A percentile compares a stretch with the other conserved stretches of the same genome.
These are phyloP conservation scores for Noccaea caerulescens DNA, from an alignment of 345 rosid genomes.

Conservation along the genomic window DNA sequence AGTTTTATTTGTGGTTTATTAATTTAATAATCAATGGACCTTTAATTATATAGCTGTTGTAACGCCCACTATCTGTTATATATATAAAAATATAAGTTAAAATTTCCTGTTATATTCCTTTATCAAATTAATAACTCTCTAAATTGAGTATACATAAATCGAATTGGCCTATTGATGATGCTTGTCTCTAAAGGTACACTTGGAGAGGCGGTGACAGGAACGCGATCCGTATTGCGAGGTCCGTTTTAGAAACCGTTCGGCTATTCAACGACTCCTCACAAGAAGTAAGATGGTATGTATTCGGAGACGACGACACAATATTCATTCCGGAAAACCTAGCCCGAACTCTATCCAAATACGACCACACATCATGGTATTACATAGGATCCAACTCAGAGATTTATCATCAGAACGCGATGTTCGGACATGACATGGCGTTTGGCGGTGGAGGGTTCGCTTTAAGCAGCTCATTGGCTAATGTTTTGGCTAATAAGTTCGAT, in stretches of 20 bases:
- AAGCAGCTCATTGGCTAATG: conserved; percentile 74
- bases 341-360: conserved; percentile 77
- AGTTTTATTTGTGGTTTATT: too few relatives aligned
- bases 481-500: conserved; percentile 68
- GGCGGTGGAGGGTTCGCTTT: conserved; percentile 87
- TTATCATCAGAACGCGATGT: conserved; percentile 58
- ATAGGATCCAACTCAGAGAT: conserved; percentile 78
- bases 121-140: too few relatives aligned
- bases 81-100: too few relatives aligned
- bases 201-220: conserved; percentile 59
- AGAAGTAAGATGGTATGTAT: conserved; percentile 75
- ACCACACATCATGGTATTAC: conserved; percentile 74
- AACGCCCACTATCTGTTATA: too few relatives aligned
- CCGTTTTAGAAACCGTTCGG: conserved; percentile 58
- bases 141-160: too few relatives aligned
- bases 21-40: too few relatives aligned
- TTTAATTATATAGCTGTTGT: too few relatives aligned
- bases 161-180: neutral
- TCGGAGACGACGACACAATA: conserved; percentile 83
- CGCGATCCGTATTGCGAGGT: conserved; percentile 77
- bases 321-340: conserved; percentile 72
- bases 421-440: conserved; percentile 70
- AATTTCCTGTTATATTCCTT: too few relatives aligned
- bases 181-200: conserved; percentile 49
- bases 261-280: conserved; percentile 40